phyloP scores from a whole-genome alignment of 2,329 filamentous ascomycete genomes.

The Periconia macrospinosa region DNA sequence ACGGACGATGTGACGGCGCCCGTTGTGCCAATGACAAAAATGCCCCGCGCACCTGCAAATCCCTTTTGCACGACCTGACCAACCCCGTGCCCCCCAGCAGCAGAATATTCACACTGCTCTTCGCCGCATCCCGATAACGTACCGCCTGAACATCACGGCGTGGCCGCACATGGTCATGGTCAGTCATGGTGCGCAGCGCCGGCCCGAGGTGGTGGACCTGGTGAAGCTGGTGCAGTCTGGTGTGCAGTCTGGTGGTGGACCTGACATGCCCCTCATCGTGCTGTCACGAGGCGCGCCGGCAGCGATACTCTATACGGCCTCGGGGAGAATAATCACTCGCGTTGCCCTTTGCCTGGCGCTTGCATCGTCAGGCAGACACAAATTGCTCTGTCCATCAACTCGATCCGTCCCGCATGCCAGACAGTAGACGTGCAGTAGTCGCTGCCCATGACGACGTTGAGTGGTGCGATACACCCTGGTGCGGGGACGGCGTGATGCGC shows the following conservation, averaged over 20 bases:
- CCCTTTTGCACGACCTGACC: constrained; percentile 27
- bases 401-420: constrained; percentile 37
- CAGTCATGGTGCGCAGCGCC: background rate
- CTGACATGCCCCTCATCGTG: background rate
- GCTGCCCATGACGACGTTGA: constrained; percentile 12
- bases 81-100: constrained; percentile 6
- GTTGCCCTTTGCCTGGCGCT: constrained; percentile 22
- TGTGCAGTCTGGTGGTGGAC: too few relatives aligned
- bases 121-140: background rate
- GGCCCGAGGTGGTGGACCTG: constrained; percentile 11
- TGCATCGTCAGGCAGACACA: constrained; percentile 35
- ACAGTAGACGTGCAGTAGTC: constrained; percentile 19
- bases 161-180: constrained; percentile 1
- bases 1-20: background rate
- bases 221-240: too few relatives aligned
- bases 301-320: background rate
- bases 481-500: constrained; percentile 25
- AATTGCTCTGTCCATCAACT: constrained; percentile 11
- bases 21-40: constrained; percentile 11
- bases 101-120: background rate
- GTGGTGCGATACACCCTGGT: constrained; percentile 29
- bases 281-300: constrained; percentile 12
- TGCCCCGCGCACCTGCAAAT: background rate
- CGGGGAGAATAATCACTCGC: background rate
- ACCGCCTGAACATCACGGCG: background rate